Evolutionary conservation across 1,284 basidiomycete species (phyloP).

Genomic region (Polyporus tsugae): DNA sequence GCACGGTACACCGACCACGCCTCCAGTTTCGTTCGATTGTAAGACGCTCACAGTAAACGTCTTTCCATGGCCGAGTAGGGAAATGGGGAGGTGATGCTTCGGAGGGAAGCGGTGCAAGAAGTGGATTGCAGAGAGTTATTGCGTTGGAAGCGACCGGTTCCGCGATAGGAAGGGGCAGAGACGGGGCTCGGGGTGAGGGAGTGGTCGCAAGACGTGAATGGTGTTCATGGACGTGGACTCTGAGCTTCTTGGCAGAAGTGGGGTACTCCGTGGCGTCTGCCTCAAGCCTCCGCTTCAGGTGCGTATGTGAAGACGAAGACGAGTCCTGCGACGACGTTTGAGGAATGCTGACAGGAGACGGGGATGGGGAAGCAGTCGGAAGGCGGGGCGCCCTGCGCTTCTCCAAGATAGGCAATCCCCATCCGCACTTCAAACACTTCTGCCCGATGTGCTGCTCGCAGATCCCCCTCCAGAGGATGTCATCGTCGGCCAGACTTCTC

Average conservation of each 20-base stretch:
- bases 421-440: constrained; percentile 97
- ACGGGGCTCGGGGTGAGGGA: constrained; percentile 15
- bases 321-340: constrained; percentile 25
- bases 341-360: constrained; percentile 35
- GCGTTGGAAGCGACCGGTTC: constrained; percentile 6
- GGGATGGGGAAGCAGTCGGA: constrained; percentile 45
- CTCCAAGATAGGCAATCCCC: constrained; percentile 95
- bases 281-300: constrained; percentile 38
- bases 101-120: constrained; percentile 34
- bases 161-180: constrained; percentile 20
- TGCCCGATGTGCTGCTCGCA: constrained; percentile 99
- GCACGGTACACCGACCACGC: constrained; percentile 87
- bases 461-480: constrained; percentile 95
- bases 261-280: constrained; percentile 41
- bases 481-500: constrained; percentile 94
- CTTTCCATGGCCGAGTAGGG: constrained; percentile 94
- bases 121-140: constrained; percentile 29
- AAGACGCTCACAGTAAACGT: constrained; percentile 98
- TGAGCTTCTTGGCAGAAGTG: constrained; percentile 58
- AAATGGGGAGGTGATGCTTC: constrained; percentile 33
- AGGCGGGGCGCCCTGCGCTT: constrained; percentile 61
- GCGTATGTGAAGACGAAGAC: constrained; percentile 8
- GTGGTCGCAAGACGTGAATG: constrained; percentile 17
- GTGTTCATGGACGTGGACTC: constrained; percentile 40
- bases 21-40: constrained; percentile 98